phyloP scores from a whole-genome alignment of 305 asterid genomes.

The Fraxinus angustifolia region DNA sequence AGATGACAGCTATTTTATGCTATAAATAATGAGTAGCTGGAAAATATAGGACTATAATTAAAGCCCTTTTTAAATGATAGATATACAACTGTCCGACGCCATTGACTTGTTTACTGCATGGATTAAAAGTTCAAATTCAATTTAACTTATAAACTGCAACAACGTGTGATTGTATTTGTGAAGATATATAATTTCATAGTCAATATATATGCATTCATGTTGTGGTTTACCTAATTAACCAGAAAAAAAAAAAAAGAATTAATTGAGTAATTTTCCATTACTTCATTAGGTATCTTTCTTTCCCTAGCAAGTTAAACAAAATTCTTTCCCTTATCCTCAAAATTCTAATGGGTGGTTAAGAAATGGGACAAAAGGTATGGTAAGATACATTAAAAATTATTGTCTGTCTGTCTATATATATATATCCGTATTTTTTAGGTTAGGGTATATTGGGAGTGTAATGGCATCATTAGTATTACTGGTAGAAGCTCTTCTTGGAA shows the following conservation, averaged over 20 bases:
- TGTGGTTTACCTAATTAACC: neutral
- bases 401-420: neutral
- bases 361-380: neutral
- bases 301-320: neutral
- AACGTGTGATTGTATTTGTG: neutral
- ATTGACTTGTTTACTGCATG: conserved; percentile 1
- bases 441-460: neutral
- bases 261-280: neutral
- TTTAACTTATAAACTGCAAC: neutral
- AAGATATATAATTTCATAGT: neutral
- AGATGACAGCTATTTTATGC: conserved; percentile 23
- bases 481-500: conserved; percentile 18
- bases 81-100: conserved; percentile 10
- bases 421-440: neutral
- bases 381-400: neutral
- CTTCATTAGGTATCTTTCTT: neutral
- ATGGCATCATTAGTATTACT: conserved; percentile 32
- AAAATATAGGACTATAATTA: neutral
- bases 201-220: neutral
- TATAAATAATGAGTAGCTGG: conserved; percentile 5
- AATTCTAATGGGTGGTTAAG: conserved; percentile 20
- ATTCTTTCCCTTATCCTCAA: conserved; percentile 16
- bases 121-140: neutral
- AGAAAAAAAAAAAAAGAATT: neutral
- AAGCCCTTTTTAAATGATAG: neutral